Base-by-base conservation (phyloP, 441 rosid genomes). In the Populus tomentosa region DNA sequence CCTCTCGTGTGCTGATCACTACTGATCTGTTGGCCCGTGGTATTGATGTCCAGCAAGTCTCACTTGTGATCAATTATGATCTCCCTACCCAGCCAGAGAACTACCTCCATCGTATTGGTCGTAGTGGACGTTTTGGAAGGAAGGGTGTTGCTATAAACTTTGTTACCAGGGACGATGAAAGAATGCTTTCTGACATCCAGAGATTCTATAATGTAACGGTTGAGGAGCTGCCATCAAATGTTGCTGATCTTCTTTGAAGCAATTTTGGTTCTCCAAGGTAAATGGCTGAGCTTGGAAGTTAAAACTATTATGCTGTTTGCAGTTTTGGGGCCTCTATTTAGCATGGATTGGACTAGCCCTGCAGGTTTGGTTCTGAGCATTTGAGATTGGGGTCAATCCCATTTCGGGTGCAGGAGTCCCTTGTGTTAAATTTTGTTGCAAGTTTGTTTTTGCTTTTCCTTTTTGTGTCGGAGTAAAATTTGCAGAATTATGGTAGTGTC, bases 131-230 rank as follows among this genome's bases (percentile, higher is more conserved):
- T 42, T 90, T 87, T 28, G 92, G 92, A 67, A 86, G 92, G 69
- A 90, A 89, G 74, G 90, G 92, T 77, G 94, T 87, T 64, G 94
- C 94, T 28, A 90, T 90, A 53, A 90, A 90, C 78, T 90, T 90
- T 67, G 82, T 90, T 80, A 87, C 92, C 0, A 82, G 7, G 76
- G 94, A 90, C 5, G 94, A 90, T 71, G 94, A 87, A 77, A 89
- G 89, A 78, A 89, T 90, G 92, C 87, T 90, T 18, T 79, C 20
- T 64, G 94, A 90, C 79, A 89, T 91, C 81, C 94, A 89, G 87
- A 90, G 80, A 85, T 90, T 89, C 73, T 90, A 90, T 23, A 90
- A 88, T 73, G 91, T 90, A n/a, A 81, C 84, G 6, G 42, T 87
- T 14, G 92, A 90, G 86, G 94, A 88, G 87, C 88, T 90, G 36